Evolutionary conservation across 106 monocot species (phyloP).

Genomic region (Vanilla planifolia): DNA sequence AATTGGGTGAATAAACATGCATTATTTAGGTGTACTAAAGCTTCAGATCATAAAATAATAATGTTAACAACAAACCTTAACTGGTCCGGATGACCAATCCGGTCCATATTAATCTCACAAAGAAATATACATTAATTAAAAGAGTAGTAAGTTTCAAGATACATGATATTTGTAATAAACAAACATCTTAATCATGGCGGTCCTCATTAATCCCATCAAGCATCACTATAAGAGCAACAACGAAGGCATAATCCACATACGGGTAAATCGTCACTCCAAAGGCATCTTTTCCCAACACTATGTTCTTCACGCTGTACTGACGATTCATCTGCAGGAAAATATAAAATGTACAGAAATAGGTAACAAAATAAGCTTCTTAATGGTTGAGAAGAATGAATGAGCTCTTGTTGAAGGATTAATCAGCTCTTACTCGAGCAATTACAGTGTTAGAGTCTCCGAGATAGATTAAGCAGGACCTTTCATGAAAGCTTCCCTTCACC

Average conservation of each 20-base stretch:
- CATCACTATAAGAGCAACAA: conserved; percentile 29
- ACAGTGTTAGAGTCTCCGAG: conserved; percentile 26
- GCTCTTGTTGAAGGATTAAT: too few species aligned
- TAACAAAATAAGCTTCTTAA: background rate
- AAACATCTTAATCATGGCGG: background rate
- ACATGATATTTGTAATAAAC: too few species aligned
- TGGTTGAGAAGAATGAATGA: background rate
- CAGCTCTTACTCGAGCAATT: conserved; percentile 9
- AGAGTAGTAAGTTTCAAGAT: too few species aligned
- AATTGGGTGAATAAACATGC: too few species aligned
- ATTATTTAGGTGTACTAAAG: too few species aligned
- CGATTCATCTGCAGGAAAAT: conserved; percentile 16
- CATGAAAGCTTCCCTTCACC: conserved; percentile 32
- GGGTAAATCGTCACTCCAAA: conserved; percentile 26
- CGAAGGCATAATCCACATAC: conserved; percentile 34
- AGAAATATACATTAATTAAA: too few species aligned
- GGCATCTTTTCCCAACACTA: conserved; percentile 22
- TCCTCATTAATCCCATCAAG: conserved; percentile 24
- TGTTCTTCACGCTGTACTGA: conserved; percentile 9
- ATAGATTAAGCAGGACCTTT: conserved; percentile 29
- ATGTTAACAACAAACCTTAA: too few species aligned
- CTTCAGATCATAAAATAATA: too few species aligned
- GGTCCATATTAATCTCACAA: too few species aligned
- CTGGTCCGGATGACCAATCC: too few species aligned
- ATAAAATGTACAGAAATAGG: too few species aligned